Base-by-base conservation (phyloP, 371 early-diverging fungal species). In the Mortierella polycephala region DNA sequence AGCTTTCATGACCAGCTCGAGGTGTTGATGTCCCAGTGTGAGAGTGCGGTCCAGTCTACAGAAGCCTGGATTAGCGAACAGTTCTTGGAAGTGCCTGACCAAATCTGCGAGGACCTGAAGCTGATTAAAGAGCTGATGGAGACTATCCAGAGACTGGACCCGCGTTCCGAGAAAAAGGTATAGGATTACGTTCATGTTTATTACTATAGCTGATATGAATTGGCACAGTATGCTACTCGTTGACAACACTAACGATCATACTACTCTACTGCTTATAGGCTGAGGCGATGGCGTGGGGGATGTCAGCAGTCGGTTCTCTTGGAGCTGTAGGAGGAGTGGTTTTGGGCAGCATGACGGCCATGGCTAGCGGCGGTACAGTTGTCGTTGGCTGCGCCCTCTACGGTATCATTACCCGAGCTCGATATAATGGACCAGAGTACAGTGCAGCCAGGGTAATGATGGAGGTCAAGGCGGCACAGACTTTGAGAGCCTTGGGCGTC, bases 11-110 rank as follows among this genome's bases (percentile, higher is more conserved):
- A 85, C 53, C 87, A 87, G 56, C 64, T 87, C 5, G 85, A 85
- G 62, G 49, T 83, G 7, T 60, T 87, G 12, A 66, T 85, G 42
- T 53, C 55, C 2, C 87, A 87, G 45, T 84, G 87, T 14, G 74
- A 84, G 41, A 62, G 75, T 9, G 83, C 83, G n/a, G 41, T 87
- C 50, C 81, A 83, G 57, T 85, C 85, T 21, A 83, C 85, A 0
- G 72, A 82, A 30, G 81, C 84, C 16, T 88, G 89, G 89, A 85
- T 85, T n/a, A 75, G 84, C 56, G 87, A 88, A 55, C 83, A 83
- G 55, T 83, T 83, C 20, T 75, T 83, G 30, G 71, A 74, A 44
- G 82, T 87, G 40, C 87, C 86, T 12, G 81, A 74, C 10, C 75
- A 82, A 58, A 56, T 88, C 11, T 74, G 69, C 13, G 59, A 80